Conservation (phyloP, 163 green algal species). For the Coccomyxa subellipsoidea region DNA sequence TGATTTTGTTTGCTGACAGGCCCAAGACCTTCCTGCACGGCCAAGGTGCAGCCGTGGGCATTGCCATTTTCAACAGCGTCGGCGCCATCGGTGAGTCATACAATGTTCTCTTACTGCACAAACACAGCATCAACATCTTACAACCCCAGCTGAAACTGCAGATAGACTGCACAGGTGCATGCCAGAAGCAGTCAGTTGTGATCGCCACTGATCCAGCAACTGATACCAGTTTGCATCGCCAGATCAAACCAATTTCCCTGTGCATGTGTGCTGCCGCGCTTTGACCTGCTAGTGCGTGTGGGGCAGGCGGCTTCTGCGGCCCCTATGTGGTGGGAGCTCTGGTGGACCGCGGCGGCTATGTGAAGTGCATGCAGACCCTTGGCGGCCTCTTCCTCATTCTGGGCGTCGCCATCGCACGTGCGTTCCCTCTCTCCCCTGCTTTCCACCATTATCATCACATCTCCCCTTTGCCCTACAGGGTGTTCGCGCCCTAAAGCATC, state of each 20-base stretch:
- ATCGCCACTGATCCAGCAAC: no score
- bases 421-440: not conserved
- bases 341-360: not conserved
- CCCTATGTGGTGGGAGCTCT: not conserved
- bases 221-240: no score
- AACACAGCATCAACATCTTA: no score
- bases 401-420: not conserved
- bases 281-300: no score
- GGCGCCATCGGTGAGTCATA: conserved; percentile 4
- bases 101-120: no score
- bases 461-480: no score
- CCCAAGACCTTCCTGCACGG: conserved; percentile 18
- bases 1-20: not conserved
- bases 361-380: not conserved
- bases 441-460: not conserved
- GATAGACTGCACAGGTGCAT: no score
- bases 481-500: no score
- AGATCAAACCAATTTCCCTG: no score
- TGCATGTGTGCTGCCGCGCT: no score
- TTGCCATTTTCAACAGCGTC: conserved; percentile 15
- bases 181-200: no score
- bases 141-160: no score
- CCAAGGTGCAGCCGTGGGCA: not conserved
- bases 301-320: conserved; percentile 1
- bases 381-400: not conserved